Base-by-base conservation (phyloP, 371 early-diverging fungal genomes). In the Massospora cicadina region DNA sequence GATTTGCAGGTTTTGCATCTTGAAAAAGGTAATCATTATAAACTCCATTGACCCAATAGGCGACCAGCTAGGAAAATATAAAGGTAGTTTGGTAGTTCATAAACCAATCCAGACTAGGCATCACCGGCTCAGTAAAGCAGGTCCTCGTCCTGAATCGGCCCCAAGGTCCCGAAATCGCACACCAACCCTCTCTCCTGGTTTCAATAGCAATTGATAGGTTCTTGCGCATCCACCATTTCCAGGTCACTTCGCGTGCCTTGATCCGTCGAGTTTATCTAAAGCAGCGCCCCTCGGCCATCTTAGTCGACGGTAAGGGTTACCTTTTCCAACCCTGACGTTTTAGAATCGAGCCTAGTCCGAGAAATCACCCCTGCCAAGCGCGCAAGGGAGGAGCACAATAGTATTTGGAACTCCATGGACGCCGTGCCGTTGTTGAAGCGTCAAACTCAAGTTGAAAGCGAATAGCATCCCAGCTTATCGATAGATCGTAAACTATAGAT, bases 211-310 rank as follows among this genome's bases (percentile, higher is more conserved):
- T 86, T 67, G 92, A 93, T 69, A 76, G 92, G 57, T 84, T 83
- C 65, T 67, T 90, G 65, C 80, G 90, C 23, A 79, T 91, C 1
- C 88, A 84, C 68, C 84, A 89, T 70, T 77, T 79, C 59, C 69
- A 67, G 13, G 80, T 80, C 13, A 72, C 74, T 53, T 43, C 43
- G 17, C 75, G 85, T 43, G 72, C 79, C 55, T 63, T 85, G 63
- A 68, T 81, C 10, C 75, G 84, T 27, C 86, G 87, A 67, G 79
- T 78, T 5, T 92, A 91, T 66, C 69, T 91, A 60, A 92, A 91
- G 74, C 90, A 90, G 70, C 75, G 88, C 2, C 75, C 90, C 64
- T 81, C 83, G 1, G 71, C 77, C 24, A 67, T 92, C 0, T 66
- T 86, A 29, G 83, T 85, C 65, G 90, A 89, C 64, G 65, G 43